Base-by-base conservation (phyloP, 768 basidiomycete genomes). In the Tulasnella sp. region DNA sequence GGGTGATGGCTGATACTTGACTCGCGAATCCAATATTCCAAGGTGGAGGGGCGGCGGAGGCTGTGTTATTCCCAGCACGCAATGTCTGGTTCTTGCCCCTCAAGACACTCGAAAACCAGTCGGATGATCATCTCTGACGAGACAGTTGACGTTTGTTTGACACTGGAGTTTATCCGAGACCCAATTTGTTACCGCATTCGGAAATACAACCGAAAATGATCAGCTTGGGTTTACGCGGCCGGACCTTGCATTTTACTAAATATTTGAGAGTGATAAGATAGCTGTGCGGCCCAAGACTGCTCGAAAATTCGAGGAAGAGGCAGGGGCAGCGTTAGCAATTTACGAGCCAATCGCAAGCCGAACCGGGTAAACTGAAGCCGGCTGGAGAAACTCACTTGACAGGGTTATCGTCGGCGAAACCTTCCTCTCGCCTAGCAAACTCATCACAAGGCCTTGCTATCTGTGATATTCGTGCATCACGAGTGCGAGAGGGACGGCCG, bases 81-180 rank as follows among this genome's bases (percentile, higher is more conserved):
- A 68, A 68, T 68, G 27, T 27, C 62, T 31, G 62, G 27, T 68
- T 68, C 24, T 68, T n/a, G 62, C 1, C 8, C 27, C n/a, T 14
- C 31, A 36, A 68, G 62, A 68, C 62, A 68, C 34, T 31, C 34
- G 24, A 68, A n/a, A 31, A 1, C 62, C 62, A 68, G 62, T 68
- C 62, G 62, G 62, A 68, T 68, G 62, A 68, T 31, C 62, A 16
- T 8, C 31, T 68, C 31, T 36, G 62, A 34, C 6, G 31, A 68
- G 62, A 68, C 62, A 68, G 62, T 68, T 68, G 62, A 68, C 62
- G 62, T 68, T 62, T 68, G 14, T 4, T 68, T 68, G 62, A 68
- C 62, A 68, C 4, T 68, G 10, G 62, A 68, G 62, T 68, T 68
- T 68, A 68, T 68, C 62, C 62, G 62, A 36, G 52, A 24, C n/a